Evolutionary conservation across 2,329 filamentous ascomycete genomes (phyloP), one percentile per base, ranked within the genome.

Genomic region (Botrytis porri): DNA sequence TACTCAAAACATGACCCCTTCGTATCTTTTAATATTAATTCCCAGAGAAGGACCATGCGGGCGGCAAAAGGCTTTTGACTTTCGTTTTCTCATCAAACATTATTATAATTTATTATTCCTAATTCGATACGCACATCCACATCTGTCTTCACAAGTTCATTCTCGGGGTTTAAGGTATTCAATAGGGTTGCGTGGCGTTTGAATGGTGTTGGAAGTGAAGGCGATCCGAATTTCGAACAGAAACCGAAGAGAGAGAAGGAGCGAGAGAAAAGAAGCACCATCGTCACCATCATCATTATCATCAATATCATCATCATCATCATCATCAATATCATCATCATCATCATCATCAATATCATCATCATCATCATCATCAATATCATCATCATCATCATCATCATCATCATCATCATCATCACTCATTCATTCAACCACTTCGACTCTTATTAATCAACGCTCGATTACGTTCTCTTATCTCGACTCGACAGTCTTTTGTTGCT

Each of bases 1-100:
- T 61, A 61, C 25, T 61, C 37, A 18, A 63, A 63, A 41, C 25
- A 39, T 29, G n/a, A 29, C 25, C 25, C 16, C 37, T 64, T 64
- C 39, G 61, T 64, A 64, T 64, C 39, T 45, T 45, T 43, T 43
- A 64, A 32, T 64, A 32, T 45, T 45, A 64, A 43, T 64, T 64
- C 20, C 10, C 61, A 64, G 41, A 12, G 16, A 43, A 57, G 61
- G 61, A 64, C 39, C 4, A 64, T 43, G 61, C 61, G 61, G 61
- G 61, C 39, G 16, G 61, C n/a, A 22, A 63, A 22, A 14, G 39
- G 20, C 4, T 61, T 16, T 57, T 57, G 9, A 29, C 51, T 63
- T 63, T 63, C n/a, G 32, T 43, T 43, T 32, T 22, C 9, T 32
- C 39, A 32, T 43, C n/a, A 63, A 10, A 62, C 4, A 63, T 32